Evolutionary conservation across 805 yeast species (phyloP).

Genomic region (Candida michaelii): DNA sequence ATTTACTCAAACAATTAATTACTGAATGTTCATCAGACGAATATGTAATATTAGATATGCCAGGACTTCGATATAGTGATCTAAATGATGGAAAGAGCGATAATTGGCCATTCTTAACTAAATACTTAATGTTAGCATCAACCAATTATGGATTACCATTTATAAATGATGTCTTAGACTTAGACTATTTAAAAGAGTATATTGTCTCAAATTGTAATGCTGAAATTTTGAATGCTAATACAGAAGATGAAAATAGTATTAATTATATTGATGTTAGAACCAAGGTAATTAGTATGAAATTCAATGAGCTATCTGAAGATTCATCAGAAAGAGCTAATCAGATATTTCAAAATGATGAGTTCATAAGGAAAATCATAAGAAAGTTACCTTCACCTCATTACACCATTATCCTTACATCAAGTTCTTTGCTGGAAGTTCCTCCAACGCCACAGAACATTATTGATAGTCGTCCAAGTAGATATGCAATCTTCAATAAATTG

Average conservation of each 20-base stretch:
- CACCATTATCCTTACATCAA: constrained; percentile 55
- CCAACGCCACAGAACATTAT: constrained; percentile 33
- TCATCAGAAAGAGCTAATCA: constrained; percentile 13
- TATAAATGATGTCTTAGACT: constrained; percentile 40
- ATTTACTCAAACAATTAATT: constrained; percentile 34
- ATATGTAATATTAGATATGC: constrained; percentile 38
- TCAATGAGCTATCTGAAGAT: constrained; percentile 45
- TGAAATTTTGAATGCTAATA: constrained; percentile 43
- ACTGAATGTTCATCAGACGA: constrained; percentile 41
- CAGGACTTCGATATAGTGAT: constrained; percentile 35
- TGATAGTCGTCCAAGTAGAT: constrained; percentile 29
- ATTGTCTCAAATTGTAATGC: constrained; percentile 55
- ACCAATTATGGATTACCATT: constrained; percentile 61
- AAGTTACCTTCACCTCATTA: constrained; percentile 74
- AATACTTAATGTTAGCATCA: constrained; percentile 55
- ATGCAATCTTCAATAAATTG: constrained; percentile 55
- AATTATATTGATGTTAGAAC: constrained; percentile 64
- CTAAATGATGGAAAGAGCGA: constrained; percentile 29
- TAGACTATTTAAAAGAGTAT: constrained; percentile 41
- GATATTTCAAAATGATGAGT: constrained; percentile 44
- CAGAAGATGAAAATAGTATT: constrained; percentile 25
- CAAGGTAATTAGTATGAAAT: constrained; percentile 60
- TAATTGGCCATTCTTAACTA: constrained; percentile 49
- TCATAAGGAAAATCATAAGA: constrained; percentile 56
- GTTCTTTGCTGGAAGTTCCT: constrained; percentile 21